A percentile compares a stretch with the other conserved stretches of the same genome.
These are phyloP conservation scores for Pythium scleroteichum DNA, from an alignment of 352 stramenopile genomes.

Conservation along the genomic window DNA sequence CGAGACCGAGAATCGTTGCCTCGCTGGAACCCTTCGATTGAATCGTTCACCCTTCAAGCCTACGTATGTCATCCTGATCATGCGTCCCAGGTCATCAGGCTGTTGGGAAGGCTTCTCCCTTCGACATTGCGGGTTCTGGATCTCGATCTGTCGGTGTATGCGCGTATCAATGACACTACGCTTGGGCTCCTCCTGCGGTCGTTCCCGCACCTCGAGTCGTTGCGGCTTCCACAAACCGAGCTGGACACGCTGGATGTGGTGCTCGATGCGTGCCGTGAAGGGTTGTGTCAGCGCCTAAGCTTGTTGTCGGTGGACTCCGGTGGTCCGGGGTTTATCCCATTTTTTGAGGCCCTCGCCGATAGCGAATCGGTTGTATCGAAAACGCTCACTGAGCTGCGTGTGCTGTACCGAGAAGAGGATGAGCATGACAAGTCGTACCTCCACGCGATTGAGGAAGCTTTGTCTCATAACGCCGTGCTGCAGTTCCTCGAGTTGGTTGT, in stretches of 20 bases:
- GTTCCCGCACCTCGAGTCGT: not conserved
- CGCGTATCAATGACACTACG: not conserved
- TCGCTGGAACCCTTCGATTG: too few species aligned
- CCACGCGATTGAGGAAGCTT: not conserved
- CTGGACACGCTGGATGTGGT: not conserved
- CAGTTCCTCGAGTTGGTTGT: constrained; percentile 1
- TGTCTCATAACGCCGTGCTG: not conserved
- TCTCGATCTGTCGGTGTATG: not conserved
- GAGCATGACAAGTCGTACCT: not conserved
- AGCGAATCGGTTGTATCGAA: not conserved
- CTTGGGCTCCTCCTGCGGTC: not conserved
- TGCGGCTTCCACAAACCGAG: not conserved
- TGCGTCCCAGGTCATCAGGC: not conserved
- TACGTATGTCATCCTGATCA: too few species aligned
- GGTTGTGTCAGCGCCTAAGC: not conserved
- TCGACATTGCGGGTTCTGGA: not conserved
- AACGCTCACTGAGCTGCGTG: not conserved
- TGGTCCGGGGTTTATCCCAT: constrained; percentile 3
- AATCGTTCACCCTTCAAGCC: not conserved
- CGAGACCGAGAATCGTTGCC: too few species aligned
- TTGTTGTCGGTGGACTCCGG: not conserved
- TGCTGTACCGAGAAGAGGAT: not conserved
- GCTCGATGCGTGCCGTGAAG: not conserved
- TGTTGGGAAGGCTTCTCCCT: not conserved
- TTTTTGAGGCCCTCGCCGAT: not conserved